Evolutionary conservation across 768 basidiomycete species (phyloP).

Genomic region (Stropharia rugosoannulata): DNA sequence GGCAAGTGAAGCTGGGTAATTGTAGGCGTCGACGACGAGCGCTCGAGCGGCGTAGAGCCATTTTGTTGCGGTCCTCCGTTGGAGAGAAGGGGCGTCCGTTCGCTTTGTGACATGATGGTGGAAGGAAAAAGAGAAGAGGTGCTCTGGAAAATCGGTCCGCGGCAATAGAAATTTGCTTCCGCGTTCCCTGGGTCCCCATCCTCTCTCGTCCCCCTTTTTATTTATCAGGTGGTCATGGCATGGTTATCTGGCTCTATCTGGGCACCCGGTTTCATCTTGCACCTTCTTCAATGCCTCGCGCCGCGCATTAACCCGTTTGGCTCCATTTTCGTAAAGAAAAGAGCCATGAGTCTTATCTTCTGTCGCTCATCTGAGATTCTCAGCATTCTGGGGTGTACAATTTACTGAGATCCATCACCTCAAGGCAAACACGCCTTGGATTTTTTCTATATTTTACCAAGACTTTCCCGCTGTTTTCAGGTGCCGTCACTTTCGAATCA

Average conservation of each 20-base stretch:
- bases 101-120: conserved; percentile 6
- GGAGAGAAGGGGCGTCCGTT: conserved; percentile 19
- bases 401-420: conserved; percentile 33
- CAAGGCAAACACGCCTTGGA: conserved; percentile 48
- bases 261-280: background rate
- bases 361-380: conserved; percentile 16
- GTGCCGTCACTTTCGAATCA: conserved; percentile 18
- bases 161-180: conserved; percentile 9
- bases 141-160: background rate
- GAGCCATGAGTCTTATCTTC: conserved; percentile 17
- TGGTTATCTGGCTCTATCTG: conserved; percentile 6
- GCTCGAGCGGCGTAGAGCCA: conserved; percentile 4
- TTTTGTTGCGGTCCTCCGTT: background rate
- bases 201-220: background rate
- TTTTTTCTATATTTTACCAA: conserved; percentile 13
- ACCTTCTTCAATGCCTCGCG: background rate
- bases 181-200: background rate
- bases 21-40: conserved; percentile 18
- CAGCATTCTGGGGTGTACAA: conserved; percentile 12
- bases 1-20: conserved; percentile 18
- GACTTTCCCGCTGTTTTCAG: conserved; percentile 18
- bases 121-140: conserved; percentile 11
- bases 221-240: conserved; percentile 11
- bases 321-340: background rate
- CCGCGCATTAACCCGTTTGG: background rate